A percentile compares a stretch with the other conserved stretches of the same genome.
phyloP scores from a whole-genome alignment of 2,329 filamentous ascomycete genomes.

The Talaromyces sp. region DNA sequence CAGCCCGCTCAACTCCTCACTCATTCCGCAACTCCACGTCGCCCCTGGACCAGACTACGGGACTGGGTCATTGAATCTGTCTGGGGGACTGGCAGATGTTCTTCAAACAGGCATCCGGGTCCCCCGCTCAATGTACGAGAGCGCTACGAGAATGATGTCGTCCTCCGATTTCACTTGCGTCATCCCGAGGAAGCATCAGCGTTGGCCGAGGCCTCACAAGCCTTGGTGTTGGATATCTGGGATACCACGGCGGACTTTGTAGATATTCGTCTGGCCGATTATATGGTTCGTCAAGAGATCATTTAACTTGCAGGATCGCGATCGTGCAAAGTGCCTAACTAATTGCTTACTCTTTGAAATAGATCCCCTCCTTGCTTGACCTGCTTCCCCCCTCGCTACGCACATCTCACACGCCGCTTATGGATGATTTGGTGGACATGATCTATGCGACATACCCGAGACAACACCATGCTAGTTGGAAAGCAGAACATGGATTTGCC shows the following conservation, averaged over 20 bases:
- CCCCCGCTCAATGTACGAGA: slow-evolving; percentile 46
- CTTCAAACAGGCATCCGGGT: slow-evolving; percentile 24
- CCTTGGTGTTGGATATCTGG: slow-evolving; percentile 88
- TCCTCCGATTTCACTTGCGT: slow-evolving; percentile 82
- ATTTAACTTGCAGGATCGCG: neutral
- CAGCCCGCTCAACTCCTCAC: slow-evolving; percentile 30
- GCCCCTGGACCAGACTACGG: slow-evolving; percentile 44
- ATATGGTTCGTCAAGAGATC: slow-evolving; percentile 60
- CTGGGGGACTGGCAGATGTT: slow-evolving; percentile 40
- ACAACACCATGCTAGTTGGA: slow-evolving; percentile 33
- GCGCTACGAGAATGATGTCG: slow-evolving; percentile 77
- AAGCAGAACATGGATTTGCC: slow-evolving; percentile 32
- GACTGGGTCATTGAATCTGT: slow-evolving; percentile 48
- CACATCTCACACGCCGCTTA: slow-evolving; percentile 71
- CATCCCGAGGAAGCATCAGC: slow-evolving; percentile 68
- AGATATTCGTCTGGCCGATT: slow-evolving; percentile 77
- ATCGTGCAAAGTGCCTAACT: neutral
- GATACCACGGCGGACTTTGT: slow-evolving; percentile 78
- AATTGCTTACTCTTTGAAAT: neutral
- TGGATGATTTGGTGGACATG: slow-evolving; percentile 76
- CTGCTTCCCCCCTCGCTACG: slow-evolving; percentile 76
- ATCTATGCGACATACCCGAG: slow-evolving; percentile 76
- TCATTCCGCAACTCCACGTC: slow-evolving; percentile 31
- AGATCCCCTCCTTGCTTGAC: slow-evolving; percentile 73
- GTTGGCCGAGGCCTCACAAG: slow-evolving; percentile 71